Base-by-base conservation (phyloP, 1,139 yeast species). In the Sugiyamaella castrensis region DNA sequence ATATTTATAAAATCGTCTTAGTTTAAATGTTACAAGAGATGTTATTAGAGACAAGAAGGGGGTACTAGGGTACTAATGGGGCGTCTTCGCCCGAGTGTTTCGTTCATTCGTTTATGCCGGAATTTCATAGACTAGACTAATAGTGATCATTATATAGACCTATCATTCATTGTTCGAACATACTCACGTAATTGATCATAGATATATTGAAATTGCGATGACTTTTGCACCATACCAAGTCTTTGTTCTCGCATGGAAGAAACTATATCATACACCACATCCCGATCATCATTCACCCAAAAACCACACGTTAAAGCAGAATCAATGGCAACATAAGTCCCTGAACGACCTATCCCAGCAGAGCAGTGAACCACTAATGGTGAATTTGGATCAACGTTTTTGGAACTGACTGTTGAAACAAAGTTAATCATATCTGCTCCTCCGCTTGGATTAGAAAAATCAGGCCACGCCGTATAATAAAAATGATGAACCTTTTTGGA, bases 281-380 rank as follows among this genome's bases (percentile, higher is more conserved):
- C 67, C 5, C 55, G 54, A 13, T 40, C 45, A 7, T 40, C 49
- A 11, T 48, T 47, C 7, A 40, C 40, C 49, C 50, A 48, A 19
- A 47, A 37, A 26, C 45, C 47, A 30, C 49, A 40, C 8, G 57
- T 51, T 34, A 74, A 62, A 32, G 80, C 66, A 56, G 81, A 78
- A 61, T 86, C 91, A 44, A 83, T 63, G 1, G 87, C 81, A 19
- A 87, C 79, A 59, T 81, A 86, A 0, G 94, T 85, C 1, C 95
- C 95, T 0, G 94, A 81, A 51, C 95, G 71, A 4, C 95, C 95
- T 16, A 87, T 89, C 0, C 95, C 95, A 0, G 95, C 95, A 1
- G 92, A 84, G 59, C 95, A 86, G 62, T 86, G 95, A 1, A 84
- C 82, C 15, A 77, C 62, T 24, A 74, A 55, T 2, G 80, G 79